phyloP scores from a whole-genome alignment of 1,139 yeast genomes.

The Yamadazyma triangularis region DNA sequence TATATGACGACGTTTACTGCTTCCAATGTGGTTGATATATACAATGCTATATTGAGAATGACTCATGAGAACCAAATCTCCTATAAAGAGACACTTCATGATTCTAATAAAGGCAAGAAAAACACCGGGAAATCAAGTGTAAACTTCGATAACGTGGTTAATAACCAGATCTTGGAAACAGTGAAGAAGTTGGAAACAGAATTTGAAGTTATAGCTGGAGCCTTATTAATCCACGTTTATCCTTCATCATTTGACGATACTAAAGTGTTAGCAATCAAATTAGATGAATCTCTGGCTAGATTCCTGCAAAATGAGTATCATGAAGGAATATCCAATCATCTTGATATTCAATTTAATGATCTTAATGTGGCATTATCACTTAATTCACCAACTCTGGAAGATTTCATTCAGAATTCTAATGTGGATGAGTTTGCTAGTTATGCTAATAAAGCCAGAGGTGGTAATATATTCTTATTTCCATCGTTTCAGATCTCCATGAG shows the following conservation, averaged over 20 bases:
- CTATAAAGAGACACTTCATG: constrained; percentile 67
- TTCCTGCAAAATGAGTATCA: constrained; percentile 55
- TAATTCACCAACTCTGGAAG: constrained; percentile 42
- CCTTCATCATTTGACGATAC: constrained; percentile 75
- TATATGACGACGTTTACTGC: constrained; percentile 82
- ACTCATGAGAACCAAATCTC: constrained; percentile 68
- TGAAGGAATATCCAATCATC: constrained; percentile 44
- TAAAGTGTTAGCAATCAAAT: constrained; percentile 62
- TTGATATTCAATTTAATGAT: constrained; percentile 54
- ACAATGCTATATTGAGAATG: constrained; percentile 67
- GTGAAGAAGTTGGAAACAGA: constrained; percentile 51
- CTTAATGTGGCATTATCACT: constrained; percentile 63
- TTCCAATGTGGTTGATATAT: constrained; percentile 73
- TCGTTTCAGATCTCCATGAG: constrained; percentile 71
- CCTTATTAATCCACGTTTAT: constrained; percentile 57
- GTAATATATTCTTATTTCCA: constrained; percentile 76
- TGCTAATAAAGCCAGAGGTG: constrained; percentile 68
- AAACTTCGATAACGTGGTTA: constrained; percentile 10
- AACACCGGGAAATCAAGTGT: constrained; percentile 4
- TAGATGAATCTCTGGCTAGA: constrained; percentile 56
- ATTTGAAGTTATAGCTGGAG: constrained; percentile 56
- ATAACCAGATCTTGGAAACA: constrained; percentile 32
- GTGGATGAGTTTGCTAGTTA: constrained; percentile 53
- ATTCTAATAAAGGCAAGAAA: constrained; percentile 27
- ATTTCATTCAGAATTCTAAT: constrained; percentile 36